Conservation (phyloP, 805 yeast species). For the Barnettozyma botsteinii region DNA sequence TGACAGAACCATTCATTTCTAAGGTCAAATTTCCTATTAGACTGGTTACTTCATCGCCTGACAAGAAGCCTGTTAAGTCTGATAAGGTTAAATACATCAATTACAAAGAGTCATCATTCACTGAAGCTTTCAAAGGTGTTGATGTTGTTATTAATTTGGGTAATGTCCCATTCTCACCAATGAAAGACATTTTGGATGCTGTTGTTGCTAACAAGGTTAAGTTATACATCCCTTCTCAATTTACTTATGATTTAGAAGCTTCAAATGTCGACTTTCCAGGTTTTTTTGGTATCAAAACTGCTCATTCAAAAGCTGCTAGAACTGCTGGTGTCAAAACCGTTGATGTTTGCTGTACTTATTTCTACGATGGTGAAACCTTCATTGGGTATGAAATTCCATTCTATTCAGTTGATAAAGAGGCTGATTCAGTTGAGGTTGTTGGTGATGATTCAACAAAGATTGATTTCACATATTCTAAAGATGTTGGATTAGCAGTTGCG, state of each 20-base stretch:
- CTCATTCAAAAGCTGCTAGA: slow-evolving; percentile 36
- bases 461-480: slow-evolving; percentile 32
- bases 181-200: slow-evolving; percentile 35
- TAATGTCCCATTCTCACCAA: slow-evolving; percentile 27
- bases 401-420: slow-evolving; percentile 33
- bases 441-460: slow-evolving; percentile 37
- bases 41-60: slow-evolving; percentile 36
- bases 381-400: slow-evolving; percentile 25
- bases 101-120: slow-evolving; percentile 19
- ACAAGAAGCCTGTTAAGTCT: slow-evolving; percentile 15
- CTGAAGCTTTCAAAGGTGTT: slow-evolving; percentile 37
- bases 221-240: slow-evolving; percentile 55
- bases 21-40: slow-evolving; percentile 44
- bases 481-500: slow-evolving; percentile 41
- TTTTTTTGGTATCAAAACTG: slow-evolving; percentile 29
- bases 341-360: slow-evolving; percentile 36
- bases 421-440: slow-evolving; percentile 17
- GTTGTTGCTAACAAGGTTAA: slow-evolving; percentile 39
- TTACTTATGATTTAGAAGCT: slow-evolving; percentile 41
- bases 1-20: slow-evolving; percentile 26
- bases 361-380: slow-evolving; percentile 29
- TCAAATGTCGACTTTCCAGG: slow-evolving; percentile 30
- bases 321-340: slow-evolving; percentile 41
- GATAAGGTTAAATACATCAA: slow-evolving; percentile 18
- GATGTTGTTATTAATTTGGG: slow-evolving; percentile 48